These are phyloP conservation scores for Monosporascus sp. DNA, from an alignment of 2,329 filamentous ascomycete species.

Conservation along the genomic window DNA sequence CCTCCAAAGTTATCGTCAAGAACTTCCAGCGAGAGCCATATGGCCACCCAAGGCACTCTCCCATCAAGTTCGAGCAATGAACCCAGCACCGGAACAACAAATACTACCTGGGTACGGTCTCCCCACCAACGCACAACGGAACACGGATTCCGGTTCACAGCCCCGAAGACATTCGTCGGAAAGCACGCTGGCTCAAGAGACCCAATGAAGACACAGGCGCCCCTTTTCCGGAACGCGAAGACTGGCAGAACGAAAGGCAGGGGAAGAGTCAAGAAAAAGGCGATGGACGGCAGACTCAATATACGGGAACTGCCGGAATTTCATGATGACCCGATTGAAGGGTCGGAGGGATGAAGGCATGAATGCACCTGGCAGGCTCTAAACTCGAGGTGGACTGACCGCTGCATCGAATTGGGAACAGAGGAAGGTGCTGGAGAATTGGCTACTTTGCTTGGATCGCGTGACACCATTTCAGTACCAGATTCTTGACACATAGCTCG, in stretches of 20 bases:
- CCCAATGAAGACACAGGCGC: not conserved
- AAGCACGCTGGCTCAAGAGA: conserved; percentile 12
- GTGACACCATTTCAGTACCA: not conserved
- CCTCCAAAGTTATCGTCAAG: not conserved
- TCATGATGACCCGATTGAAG: conserved; percentile 25
- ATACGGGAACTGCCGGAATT: conserved; percentile 24
- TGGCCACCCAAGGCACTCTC: conserved; percentile 14
- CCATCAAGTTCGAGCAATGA: conserved; percentile 5
- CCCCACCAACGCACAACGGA: conserved; percentile 1
- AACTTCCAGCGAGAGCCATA: conserved; percentile 10
- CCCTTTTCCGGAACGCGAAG: not conserved
- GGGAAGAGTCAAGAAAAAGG: conserved; percentile 12
- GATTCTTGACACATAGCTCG: too few species aligned
- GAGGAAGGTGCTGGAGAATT: too few species aligned
- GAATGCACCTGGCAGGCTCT: not conserved
- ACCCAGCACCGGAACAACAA: conserved; percentile 4
- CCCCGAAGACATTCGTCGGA: conserved; percentile 23
- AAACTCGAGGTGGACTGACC: not conserved
- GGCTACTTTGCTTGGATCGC: too few species aligned
- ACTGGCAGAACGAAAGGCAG: conserved; percentile 5
- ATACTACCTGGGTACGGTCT: conserved; percentile 14
- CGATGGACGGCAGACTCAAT: conserved; percentile 20
- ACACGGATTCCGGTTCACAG: conserved; percentile 12
- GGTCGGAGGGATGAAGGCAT: conserved; percentile 9
- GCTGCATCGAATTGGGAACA: not conserved